Base-by-base conservation (phyloP, 192 early-diverging fungal species). In the Paraglomus brasilianum region DNA sequence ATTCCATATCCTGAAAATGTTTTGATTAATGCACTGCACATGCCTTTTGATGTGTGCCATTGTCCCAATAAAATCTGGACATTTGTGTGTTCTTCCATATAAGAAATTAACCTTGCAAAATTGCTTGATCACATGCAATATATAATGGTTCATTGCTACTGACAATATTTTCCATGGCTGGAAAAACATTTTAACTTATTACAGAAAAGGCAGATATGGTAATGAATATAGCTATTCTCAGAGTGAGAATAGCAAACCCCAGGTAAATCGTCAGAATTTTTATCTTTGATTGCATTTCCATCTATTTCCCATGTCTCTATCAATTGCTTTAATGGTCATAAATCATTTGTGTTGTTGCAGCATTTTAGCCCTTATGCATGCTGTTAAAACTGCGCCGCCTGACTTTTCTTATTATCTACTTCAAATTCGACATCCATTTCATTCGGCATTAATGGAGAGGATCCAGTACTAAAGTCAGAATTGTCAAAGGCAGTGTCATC, bases 261-360 rank as follows among this genome's bases (percentile, higher is more conserved):
- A 30, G 39, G 55, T 30, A 24, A 21, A 7, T 57, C 5, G 39
- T 24, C 5, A 30, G 14, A 2, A 1, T 8, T 38, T 10, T 57
- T 57, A 57, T 57, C 0, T 57, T 57, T 30, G 10, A 57, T 15
- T 22, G 6, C 55, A 57, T 57, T 38, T 57, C 1, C 22, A 57
- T 57, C 55, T 57, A 57, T 57, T 38, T 57, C 55, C 55, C 55
- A 57, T 57, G 55, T 39, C 15, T 21, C 55, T 57, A 57, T 57
- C 3, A 57, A 38, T 30, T 57, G 55, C 39, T 22, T 30, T 38
- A 57, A 57, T 30, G 8, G 6, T 22, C 55, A 0, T 5, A 57
- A 30, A 30, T 57, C 24, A 38, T 22, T 6, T 30, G 5, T 57
- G 39, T 14, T 14, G 39, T 30, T 22, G 39, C 22, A 57, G 39